These are phyloP conservation scores for Sporisorium reilianum DNA, from an alignment of 1,284 basidiomycete species.

Conservation along the genomic window DNA sequence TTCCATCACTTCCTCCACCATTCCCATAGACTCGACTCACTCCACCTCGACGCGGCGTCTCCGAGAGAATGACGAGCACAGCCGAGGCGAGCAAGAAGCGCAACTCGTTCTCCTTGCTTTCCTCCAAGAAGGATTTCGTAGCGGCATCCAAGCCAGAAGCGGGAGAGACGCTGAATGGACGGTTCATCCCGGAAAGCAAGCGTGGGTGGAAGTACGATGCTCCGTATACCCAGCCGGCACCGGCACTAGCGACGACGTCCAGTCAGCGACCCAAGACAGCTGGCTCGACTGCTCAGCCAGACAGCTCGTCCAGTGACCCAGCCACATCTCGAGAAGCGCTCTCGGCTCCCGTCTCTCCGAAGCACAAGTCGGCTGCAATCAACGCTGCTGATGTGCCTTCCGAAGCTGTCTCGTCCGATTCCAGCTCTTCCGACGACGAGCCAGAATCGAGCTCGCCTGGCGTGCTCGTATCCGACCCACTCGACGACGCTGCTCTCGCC, in stretches of 20 bases:
- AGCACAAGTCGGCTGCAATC: not conserved
- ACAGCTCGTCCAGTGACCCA: not conserved
- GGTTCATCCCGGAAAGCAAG: slow-evolving; percentile 45
- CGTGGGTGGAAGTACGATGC: slow-evolving; percentile 38
- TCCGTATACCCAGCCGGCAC: not conserved
- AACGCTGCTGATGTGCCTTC: not conserved
- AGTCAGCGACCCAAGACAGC: slow-evolving; percentile 5
- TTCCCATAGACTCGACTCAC: not conserved
- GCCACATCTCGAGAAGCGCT: not conserved
- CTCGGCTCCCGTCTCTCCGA: slow-evolving; percentile 22
- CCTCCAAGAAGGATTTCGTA: slow-evolving; percentile 10
- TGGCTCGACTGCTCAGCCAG: not conserved
- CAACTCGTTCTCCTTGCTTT: slow-evolving; percentile 30
- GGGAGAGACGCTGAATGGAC: slow-evolving; percentile 17
- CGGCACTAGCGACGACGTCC: not conserved
- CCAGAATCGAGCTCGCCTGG: not conserved
- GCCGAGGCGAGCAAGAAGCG: slow-evolving; percentile 36
- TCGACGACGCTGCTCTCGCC: not conserved
- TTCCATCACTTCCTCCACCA: not conserved
- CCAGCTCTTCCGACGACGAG: slow-evolving; percentile 25
- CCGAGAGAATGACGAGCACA: slow-evolving; percentile 13
- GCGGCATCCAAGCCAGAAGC: not conserved
- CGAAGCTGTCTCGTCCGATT: slow-evolving; percentile 20
- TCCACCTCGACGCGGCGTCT: too few species aligned
- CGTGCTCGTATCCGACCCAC: not conserved